Evolutionary conservation across 352 stramenopile species (phyloP).

Genomic region (Paralagenidium karlingii): DNA sequence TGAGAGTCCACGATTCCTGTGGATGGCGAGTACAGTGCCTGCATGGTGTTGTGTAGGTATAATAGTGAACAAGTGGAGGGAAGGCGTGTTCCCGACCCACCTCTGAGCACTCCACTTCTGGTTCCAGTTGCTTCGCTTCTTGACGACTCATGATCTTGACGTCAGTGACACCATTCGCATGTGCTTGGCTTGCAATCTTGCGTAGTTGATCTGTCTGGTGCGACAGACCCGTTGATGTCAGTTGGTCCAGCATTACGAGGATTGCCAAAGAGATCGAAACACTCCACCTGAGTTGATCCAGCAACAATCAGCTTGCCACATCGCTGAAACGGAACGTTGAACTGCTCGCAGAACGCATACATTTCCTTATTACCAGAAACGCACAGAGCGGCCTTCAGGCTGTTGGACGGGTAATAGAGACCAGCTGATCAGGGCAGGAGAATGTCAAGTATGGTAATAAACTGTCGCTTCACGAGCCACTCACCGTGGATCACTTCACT

Average conservation of each 20-base stretch:
- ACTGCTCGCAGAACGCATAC: slow-evolving; percentile 87
- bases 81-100: slow-evolving; percentile 4
- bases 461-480: too few relatives aligned
- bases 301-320: slow-evolving; percentile 96
- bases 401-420: slow-evolving; percentile 89
- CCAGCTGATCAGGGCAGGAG: too few relatives aligned
- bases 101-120: slow-evolving; percentile 36
- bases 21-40: slow-evolving; percentile 87
- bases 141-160: slow-evolving; percentile 28
- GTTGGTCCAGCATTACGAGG: too few relatives aligned
- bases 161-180: slow-evolving; percentile 43
- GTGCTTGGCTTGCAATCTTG: slow-evolving; percentile 18
- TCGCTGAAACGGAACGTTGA: slow-evolving; percentile 59
- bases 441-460: too few relatives aligned
- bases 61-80: neutral
- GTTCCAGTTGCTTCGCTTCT: slow-evolving; percentile 31
- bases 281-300: slow-evolving; percentile 41
- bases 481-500: slow-evolving; percentile 93
- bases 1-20: slow-evolving; percentile 95
- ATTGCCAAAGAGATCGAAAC: too few relatives aligned
- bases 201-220: slow-evolving; percentile 22
- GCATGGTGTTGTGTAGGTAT: neutral
- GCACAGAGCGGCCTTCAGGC: slow-evolving; percentile 87
- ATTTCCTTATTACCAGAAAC: slow-evolving; percentile 79
- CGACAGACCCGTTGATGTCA: too few relatives aligned